phyloP scores from a whole-genome alignment of 2,329 filamentous ascomycete species.

The Claviceps quebecensis region DNA sequence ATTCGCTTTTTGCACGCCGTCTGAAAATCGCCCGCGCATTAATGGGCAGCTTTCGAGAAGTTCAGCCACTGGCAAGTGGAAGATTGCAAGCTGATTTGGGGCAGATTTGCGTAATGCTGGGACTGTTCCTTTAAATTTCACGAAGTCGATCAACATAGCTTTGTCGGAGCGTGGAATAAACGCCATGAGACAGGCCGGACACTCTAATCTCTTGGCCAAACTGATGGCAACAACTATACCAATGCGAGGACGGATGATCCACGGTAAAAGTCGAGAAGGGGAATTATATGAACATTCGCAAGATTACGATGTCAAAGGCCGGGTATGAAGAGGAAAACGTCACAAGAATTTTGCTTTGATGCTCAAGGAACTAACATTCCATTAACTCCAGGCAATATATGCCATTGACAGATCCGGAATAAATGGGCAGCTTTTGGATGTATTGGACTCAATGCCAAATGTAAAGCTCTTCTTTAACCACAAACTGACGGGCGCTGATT shows the following conservation, averaged over 20 bases:
- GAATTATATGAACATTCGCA: conserved; percentile 69
- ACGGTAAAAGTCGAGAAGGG: conserved; percentile 52
- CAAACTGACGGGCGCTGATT: conserved; percentile 84
- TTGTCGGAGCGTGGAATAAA: conserved; percentile 89
- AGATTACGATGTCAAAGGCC: conserved; percentile 76
- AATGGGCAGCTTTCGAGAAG: not conserved
- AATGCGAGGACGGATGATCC: conserved; percentile 95
- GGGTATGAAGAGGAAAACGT: conserved; percentile 38
- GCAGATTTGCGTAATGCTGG: conserved; percentile 77
- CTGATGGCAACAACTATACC: conserved; percentile 71
- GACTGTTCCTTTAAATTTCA: conserved; percentile 83
- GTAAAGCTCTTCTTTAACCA: conserved; percentile 88
- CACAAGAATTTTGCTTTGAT: no score
- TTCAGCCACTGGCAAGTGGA: not conserved
- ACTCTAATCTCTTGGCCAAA: conserved; percentile 53
- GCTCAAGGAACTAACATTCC: not conserved
- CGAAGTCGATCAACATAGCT: conserved; percentile 95
- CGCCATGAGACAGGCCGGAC: conserved; percentile 59
- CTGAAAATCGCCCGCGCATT: not conserved
- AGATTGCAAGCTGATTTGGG: not conserved
- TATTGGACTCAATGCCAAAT: conserved; percentile 71
- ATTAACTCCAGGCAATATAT: conserved; percentile 51
- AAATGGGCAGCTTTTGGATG: conserved; percentile 72
- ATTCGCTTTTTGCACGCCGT: not conserved
- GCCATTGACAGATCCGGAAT: conserved; percentile 75